Percentiles rank a stretch among this genome's conserved stretches.
phyloP scores from a whole-genome alignment of 1,284 basidiomycete species.

The Rhizopogon hawkerae region DNA sequence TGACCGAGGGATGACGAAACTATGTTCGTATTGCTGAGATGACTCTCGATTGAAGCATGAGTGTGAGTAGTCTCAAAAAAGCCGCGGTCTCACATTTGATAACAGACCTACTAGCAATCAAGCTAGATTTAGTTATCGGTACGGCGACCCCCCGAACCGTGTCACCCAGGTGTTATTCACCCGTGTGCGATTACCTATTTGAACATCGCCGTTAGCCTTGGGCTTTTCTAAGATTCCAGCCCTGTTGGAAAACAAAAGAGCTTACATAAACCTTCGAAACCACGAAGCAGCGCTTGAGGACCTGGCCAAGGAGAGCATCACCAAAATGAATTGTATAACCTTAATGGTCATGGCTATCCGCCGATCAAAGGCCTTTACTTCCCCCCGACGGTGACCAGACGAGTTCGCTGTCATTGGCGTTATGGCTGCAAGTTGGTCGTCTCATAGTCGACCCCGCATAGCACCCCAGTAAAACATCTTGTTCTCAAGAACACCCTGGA shows the following conservation, averaged over 20 bases:
- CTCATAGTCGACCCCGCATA: neutral
- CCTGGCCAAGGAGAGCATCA: neutral
- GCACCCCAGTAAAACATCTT: too few relatives aligned
- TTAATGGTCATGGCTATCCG: neutral
- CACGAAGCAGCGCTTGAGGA: neutral
- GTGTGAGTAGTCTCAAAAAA: neutral
- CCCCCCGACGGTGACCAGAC: neutral
- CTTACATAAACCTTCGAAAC: neutral
- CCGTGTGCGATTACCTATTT: neutral
- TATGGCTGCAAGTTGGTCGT: neutral
- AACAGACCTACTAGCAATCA: neutral
- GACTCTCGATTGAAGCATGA: neutral
- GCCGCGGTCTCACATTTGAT: neutral
- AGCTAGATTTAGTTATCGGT: neutral
- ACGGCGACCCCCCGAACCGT: neutral
- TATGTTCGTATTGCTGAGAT: neutral
- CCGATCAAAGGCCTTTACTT: neutral
- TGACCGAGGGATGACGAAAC: neutral
- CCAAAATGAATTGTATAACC: neutral
- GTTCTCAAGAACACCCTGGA: neutral
- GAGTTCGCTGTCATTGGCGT: too few relatives aligned
- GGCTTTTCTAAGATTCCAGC: neutral
- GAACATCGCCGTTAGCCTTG: neutral
- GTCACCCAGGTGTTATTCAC: neutral
- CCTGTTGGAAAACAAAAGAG: neutral